Base-by-base conservation (phyloP, 768 basidiomycete species). In the Leucosporidium yakuticum region DNA sequence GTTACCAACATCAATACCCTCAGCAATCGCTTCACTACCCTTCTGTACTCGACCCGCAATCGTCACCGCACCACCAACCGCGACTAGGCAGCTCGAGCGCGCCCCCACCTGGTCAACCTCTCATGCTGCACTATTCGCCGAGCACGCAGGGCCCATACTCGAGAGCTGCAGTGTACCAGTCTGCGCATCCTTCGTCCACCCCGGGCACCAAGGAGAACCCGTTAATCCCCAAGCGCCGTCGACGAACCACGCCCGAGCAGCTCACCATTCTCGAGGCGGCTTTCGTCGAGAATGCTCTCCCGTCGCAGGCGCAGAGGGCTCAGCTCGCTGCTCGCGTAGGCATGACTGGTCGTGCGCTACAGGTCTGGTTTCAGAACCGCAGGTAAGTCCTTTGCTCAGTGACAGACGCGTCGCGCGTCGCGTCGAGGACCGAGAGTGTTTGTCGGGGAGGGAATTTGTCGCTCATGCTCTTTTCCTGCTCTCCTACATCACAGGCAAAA, bases 281-380 rank as follows among this genome's bases (percentile, higher is more conserved):
- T 67, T 81, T 79, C 50, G 67, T 70, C 4, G 59, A 67, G 54
- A 80, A 78, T 61, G 71, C 74, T 15, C 79, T 79, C 60, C 80
- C 80, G 12, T 77, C 77, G 25, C 77, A 76, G 62, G 61, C 63
- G 23, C 67, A 77, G 47, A 73, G 80, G 47, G 77, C 78, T 44
- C 68, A 67, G 59, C 66, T 81, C 32, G 79, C 79, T 4, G 71
- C 72, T 17, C 68, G 77, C 62, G 73, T 80, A 15, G 79, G 79
- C 4, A 81, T 81, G 80, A 79, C 79, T 0, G 77, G 77, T 23
- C 68, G 80, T 27, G 79, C 79, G 23, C 76, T 80, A 2, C 80
- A 80, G 60, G 80, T 80, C 7, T 81, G 80, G 80, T 68, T 67
- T 51, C 71, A 73, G 60, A 73, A 73, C 60, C 59, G 68, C 27